Evolutionary conservation across 345 rosid genomes (phyloP), one percentile per base, ranked within the genome.

Genomic region (Heritiera fomes): DNA sequence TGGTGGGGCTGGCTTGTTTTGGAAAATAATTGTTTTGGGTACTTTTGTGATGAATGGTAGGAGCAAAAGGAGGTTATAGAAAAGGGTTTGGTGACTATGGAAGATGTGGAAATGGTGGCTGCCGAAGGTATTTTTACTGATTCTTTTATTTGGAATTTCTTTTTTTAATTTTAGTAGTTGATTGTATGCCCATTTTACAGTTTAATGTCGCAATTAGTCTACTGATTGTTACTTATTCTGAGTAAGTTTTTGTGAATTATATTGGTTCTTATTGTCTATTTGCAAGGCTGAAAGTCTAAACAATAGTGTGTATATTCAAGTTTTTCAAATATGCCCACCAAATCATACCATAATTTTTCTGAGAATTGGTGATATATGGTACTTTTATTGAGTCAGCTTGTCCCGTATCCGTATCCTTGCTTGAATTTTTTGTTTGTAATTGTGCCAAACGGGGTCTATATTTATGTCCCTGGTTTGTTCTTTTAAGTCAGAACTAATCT

Each of bases 81-180:
- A 34, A 90, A 87, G 77, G 98, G 97, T 61, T 86, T 94, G 73
- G 85, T 92, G 75, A 86, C 88, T 30, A 87, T 93, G 97, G 80
- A 91, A 40, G 98, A 91, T 82, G 91, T 91, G 13, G 92, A 89
- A 84, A 91, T 93, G 97, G 90, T 85, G 62, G 82, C 81, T 75
- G 87, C 90, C 75, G 87, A 87, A 77, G 92, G 89, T 89, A 28
- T 8, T 45, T 46, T 46, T 18, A 18, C 13, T 34, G 8, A 12
- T 45, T 14, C 10, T 2, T 14, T 41, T 18, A 0, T 8, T 41
- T 8, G n/a, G 20, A 13, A 5, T 45, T 23, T 32, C 1, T 32
- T 30, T 17, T 34, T 30, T 15, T 3, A 63, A 12, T 13, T 34
- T 34, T 38, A 32, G 45, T 50, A 14, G 13, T 30, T 50, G 56